Conservation (phyloP, 2,329 filamentous ascomycete genomes). For the Sporothrix phasma region DNA sequence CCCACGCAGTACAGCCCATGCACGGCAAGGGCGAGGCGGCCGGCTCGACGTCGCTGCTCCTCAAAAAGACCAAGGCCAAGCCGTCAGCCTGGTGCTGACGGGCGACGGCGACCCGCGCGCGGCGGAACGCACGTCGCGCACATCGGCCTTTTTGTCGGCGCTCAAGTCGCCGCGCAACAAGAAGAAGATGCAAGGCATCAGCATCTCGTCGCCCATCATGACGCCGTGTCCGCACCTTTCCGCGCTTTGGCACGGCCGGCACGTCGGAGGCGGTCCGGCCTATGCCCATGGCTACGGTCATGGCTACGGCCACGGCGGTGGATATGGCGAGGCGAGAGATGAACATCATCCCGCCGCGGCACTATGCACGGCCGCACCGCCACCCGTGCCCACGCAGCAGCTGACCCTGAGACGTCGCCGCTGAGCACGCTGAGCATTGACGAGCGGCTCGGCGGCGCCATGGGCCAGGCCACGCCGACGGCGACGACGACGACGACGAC, state of each 20-base stretch:
- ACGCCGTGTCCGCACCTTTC: conserved; percentile 52
- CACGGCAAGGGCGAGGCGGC: conserved; percentile 19
- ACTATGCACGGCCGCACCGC: conserved; percentile 47
- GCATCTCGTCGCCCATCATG: conserved; percentile 56
- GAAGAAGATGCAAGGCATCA: conserved; percentile 44
- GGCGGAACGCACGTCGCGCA: conserved; percentile 40
- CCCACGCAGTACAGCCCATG: too few species aligned
- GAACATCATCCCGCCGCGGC: conserved; percentile 46
- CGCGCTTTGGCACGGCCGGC: conserved; percentile 25
- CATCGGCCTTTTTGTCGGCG: conserved; percentile 51
- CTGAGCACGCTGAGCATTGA: conserved; percentile 45
- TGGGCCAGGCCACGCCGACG: neutral
- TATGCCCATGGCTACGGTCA: neutral
- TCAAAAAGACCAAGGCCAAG: conserved; percentile 44
- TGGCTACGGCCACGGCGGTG: conserved; percentile 13
- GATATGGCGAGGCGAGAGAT: conserved; percentile 43
- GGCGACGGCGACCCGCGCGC: conserved; percentile 19
- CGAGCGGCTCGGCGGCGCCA: conserved; percentile 38
- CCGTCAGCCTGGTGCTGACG: conserved; percentile 40
- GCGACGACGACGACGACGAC: too few species aligned
- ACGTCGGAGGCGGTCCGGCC: too few species aligned
- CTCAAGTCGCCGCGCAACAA: conserved; percentile 50
- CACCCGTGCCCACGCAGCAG: conserved; percentile 38
- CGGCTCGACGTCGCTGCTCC: conserved; percentile 26
- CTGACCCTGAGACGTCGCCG: conserved; percentile 35